Base-by-base conservation (phyloP, 805 yeast genomes). In the Suhomyces kilbournensis region DNA sequence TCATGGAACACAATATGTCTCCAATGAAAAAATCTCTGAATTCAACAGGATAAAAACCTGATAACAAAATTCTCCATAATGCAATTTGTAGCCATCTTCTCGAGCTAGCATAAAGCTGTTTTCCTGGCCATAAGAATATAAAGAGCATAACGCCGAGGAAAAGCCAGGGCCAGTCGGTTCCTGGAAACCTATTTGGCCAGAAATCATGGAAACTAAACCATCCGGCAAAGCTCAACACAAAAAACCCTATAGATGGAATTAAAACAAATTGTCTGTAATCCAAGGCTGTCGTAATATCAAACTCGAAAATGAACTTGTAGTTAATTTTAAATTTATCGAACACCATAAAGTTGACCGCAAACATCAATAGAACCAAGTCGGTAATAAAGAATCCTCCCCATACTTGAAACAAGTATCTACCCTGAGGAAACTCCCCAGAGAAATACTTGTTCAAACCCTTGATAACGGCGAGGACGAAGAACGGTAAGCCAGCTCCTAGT, bases 11-110 rank as follows among this genome's bases (percentile, higher is more conserved):
- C 48, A 93, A 74, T 28, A 94, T 85, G 68, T 94, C 99, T 19
- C 98, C 99, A 46, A 93, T 56, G 66, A 90, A 90, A 75, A 94
- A 93, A 69, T 94, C 99, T 52, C 92, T 79, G 65, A 94, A 94
- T 70, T 93, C 98, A 50, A 94, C 97, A 0, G 98, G 97, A 62
- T 86, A 94, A 42, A 91, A 75, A 0, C 98, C 98, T 1, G 96
- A 87, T 8, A 88, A 74, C 0, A 86, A 30, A 47, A 94, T 71
- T 62, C 99, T 77, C 77, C 92, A 81, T 1, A 85, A 51, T 0
- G 96, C 84, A 12, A 84, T 70, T 17, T 86, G 73, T 2, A 93
- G 61, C 97, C 97, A 94, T 53, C 77, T 77, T 58, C 97, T 78
- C 8, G 96, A 78, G n/a, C 80, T 69, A 35, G 80, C 76, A 60